Evolutionary conservation across 768 basidiomycete species (phyloP), one percentile per base, ranked within the genome.

Genomic region (Leccinum boreale): DNA sequence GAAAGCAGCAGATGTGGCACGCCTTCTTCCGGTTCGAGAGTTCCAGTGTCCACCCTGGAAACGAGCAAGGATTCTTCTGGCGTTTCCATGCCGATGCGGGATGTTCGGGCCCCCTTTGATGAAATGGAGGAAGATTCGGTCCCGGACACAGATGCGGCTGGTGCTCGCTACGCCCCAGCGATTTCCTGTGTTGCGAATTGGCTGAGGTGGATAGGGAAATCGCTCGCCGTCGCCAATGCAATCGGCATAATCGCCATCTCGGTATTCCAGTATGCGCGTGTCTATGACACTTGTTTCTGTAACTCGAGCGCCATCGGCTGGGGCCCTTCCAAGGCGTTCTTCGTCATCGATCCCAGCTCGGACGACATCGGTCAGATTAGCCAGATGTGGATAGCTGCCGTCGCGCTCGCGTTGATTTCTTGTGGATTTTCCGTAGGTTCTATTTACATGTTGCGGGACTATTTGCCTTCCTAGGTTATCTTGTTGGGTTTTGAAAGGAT

Each of bases 381-480:
- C 53, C 23, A n/a, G 1, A 70, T 72, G 6, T 78, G 77, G 76
- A 67, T 71, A 42, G 73, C 74, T 1, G 77, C 69, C 0, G 67
- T 75, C 1, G 59, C 57, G 12, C 59, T 78, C 5, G 72, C 72
- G 4, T 58, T 64, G 29, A 55, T 54, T 2, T 64, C 52, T 53
- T 68, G 69, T 6, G 14, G 52, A 0, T 15, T 65, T 19, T 75
- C 70, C 36, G 60, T 70, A 4, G 58, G 60, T 3, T 61, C 66
- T 53, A 63, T 74, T 3, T 67, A 67, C 47, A 55, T 73, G 15
- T 52, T 68, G 7, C 57, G 63, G 14, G 66, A 73, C 28, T 49
- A 56, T 11, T 36, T 62, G 17, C 57, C 53, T 48, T 45, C 24
- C 23, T 47, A 47, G 46, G 3, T 47, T 17, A 15, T 46, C 3